phyloP scores from a whole-genome alignment of 306 rosid genomes.

The Inga laurina region DNA sequence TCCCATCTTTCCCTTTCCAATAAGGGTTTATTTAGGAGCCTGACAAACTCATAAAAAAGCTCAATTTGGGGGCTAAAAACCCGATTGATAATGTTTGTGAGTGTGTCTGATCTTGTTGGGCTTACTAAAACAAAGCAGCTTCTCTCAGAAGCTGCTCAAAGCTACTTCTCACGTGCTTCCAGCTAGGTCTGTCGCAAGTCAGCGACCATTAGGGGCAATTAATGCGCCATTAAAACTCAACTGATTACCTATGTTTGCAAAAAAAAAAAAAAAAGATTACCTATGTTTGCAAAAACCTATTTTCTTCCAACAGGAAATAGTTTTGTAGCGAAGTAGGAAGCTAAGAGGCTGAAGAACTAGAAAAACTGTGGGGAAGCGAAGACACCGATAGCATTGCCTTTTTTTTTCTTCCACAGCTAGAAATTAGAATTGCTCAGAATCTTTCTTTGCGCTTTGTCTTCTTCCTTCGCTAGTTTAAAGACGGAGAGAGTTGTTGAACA shows the following conservation, averaged over 20 bases:
- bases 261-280: conserved; percentile 47
- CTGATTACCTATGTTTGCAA: not conserved
- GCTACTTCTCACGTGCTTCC: too few species aligned
- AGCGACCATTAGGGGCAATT: too few species aligned
- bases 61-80: too few species aligned
- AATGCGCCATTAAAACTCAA: too few species aligned
- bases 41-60: too few species aligned
- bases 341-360: conserved; percentile 6
- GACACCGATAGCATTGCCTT: not conserved
- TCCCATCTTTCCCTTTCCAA: too few species aligned
- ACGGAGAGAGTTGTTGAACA: conserved; percentile 33
- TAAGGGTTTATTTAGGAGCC: too few species aligned
- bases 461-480: not conserved
- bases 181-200: too few species aligned
- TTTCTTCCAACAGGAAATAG: not conserved
- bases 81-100: too few species aligned
- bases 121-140: too few species aligned
- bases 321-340: not conserved
- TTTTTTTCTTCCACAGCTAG: not conserved
- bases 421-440: not conserved
- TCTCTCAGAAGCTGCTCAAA: too few species aligned
- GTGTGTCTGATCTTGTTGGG: too few species aligned
- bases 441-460: not conserved
- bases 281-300: not conserved
- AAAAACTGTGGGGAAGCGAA: conserved; percentile 11